Conservation (phyloP, 2,329 filamentous ascomycete species). For the Cladosporium sp. region DNA sequence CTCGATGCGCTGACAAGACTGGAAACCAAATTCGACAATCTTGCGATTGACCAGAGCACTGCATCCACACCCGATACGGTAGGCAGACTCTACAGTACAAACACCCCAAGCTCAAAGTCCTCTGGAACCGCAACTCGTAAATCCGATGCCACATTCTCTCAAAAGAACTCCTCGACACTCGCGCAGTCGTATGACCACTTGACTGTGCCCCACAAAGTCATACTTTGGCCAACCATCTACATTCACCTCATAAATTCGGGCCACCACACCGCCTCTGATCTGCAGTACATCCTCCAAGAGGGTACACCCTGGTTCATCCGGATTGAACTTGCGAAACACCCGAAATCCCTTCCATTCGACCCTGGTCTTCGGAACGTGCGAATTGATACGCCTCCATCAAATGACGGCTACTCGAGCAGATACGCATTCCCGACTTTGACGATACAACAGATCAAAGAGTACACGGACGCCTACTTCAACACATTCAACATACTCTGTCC, state of each 20-base stretch:
- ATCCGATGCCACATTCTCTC: not conserved
- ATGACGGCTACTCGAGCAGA: conserved; percentile 26
- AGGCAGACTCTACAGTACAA: not conserved
- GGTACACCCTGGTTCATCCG: conserved; percentile 44
- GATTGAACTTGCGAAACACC: conserved; percentile 33
- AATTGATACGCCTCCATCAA: conserved; percentile 18
- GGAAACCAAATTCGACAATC: conserved; percentile 58
- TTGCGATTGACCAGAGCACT: conserved; percentile 27
- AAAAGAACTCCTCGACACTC: conserved; percentile 9
- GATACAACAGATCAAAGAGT: conserved; percentile 53
- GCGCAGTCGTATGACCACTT: conserved; percentile 32
- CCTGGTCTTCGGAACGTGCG: conserved; percentile 31
- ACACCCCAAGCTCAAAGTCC: conserved; percentile 12
- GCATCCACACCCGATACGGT: conserved; percentile 11
- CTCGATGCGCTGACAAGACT: conserved; percentile 58
- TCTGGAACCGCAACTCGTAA: conserved; percentile 2
- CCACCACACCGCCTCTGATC: conserved; percentile 36
- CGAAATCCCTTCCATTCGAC: conserved; percentile 34
- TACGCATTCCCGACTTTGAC: conserved; percentile 43
- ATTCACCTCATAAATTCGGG: conserved; percentile 41
- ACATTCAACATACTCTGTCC: conserved; percentile 62
- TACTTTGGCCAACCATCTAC: conserved; percentile 50
- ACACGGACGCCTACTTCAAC: conserved; percentile 60
- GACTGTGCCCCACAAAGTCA: conserved; percentile 54
- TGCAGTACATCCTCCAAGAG: conserved; percentile 41